A percentile compares a stretch with the other conserved stretches of the same genome.
phyloP scores from a whole-genome alignment of 2,329 filamentous ascomycete species.

The Calycina herbarum region DNA sequence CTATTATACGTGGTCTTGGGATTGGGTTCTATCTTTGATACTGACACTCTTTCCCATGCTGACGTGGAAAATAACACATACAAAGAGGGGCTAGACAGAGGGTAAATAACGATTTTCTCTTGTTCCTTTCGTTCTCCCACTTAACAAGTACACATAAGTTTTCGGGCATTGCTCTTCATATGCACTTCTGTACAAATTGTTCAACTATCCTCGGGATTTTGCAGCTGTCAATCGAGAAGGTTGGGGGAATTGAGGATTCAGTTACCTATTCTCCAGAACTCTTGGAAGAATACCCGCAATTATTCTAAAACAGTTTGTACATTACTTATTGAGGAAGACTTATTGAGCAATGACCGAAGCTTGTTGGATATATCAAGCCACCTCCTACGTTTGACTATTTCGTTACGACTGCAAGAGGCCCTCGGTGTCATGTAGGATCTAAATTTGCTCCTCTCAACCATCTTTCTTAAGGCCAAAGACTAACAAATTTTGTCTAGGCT shows the following conservation, averaged over 20 bases:
- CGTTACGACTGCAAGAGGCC: too few species aligned
- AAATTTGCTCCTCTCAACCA: not conserved
- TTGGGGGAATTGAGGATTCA: not conserved
- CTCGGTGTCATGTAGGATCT: too few species aligned
- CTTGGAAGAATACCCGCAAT: not conserved
- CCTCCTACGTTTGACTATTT: not conserved
- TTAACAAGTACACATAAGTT: too few species aligned
- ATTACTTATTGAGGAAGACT: not conserved
- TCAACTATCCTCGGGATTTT: not conserved
- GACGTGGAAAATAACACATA: slow-evolving; percentile 44
- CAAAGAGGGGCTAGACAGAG: slow-evolving; percentile 54
- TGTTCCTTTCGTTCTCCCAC: not conserved
- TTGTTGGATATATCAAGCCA: not conserved
- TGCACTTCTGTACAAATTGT: not conserved
- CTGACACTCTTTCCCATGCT: slow-evolving; percentile 51
- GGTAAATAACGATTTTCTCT: slow-evolving; percentile 44
- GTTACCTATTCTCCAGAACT: not conserved
- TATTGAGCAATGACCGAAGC: not conserved
- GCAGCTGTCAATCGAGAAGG: not conserved
- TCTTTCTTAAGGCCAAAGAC: not conserved
- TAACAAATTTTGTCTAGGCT: slow-evolving; percentile 49
- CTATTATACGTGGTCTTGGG: slow-evolving; percentile 70
- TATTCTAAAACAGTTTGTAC: not conserved
- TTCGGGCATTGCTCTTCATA: not conserved
- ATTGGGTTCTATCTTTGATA: slow-evolving; percentile 71